Evolutionary conservation across 805 yeast genomes (phyloP).

Genomic region (Saturnispora zaruensis): DNA sequence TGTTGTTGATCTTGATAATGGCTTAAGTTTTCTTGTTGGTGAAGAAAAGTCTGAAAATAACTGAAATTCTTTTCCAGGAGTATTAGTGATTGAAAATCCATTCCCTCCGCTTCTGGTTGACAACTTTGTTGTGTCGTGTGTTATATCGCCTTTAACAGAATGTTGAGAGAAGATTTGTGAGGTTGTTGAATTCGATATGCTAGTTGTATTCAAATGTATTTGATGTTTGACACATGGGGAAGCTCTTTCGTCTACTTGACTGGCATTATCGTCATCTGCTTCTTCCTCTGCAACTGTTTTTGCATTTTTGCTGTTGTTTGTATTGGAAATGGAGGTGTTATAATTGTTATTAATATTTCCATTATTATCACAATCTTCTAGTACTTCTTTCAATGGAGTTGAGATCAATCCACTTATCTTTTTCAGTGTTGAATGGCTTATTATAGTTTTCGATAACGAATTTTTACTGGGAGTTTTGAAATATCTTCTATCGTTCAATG

Average conservation of each 20-base stretch:
- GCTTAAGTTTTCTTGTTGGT: neutral
- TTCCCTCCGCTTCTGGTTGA: neutral
- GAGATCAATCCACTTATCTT: slow-evolving; percentile 5
- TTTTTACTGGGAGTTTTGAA: slow-evolving; percentile 9
- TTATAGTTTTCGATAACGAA: neutral
- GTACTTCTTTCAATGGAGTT: neutral
- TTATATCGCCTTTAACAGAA: neutral
- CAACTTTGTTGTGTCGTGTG: slow-evolving; percentile 3
- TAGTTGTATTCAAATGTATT: slow-evolving; percentile 5
- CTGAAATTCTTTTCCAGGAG: neutral
- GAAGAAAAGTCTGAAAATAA: slow-evolving; percentile 4
- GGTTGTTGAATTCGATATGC: neutral
- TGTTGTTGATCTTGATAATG: slow-evolving; percentile 4
- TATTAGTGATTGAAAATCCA: neutral
- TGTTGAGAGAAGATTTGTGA: slow-evolving; percentile 6
- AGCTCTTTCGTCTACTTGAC: neutral
- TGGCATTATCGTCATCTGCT: neutral
- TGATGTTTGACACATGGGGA: slow-evolving; percentile 7
- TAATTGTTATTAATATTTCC: neutral
- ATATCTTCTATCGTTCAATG: neutral
- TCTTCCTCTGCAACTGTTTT: neutral
- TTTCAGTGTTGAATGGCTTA: slow-evolving; percentile 5
- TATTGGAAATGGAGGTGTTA: neutral
- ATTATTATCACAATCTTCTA: neutral
- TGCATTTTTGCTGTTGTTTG: neutral